Conservation (phyloP, 495 filamentous ascomycete species). For the Clavariopsis aquatica region DNA sequence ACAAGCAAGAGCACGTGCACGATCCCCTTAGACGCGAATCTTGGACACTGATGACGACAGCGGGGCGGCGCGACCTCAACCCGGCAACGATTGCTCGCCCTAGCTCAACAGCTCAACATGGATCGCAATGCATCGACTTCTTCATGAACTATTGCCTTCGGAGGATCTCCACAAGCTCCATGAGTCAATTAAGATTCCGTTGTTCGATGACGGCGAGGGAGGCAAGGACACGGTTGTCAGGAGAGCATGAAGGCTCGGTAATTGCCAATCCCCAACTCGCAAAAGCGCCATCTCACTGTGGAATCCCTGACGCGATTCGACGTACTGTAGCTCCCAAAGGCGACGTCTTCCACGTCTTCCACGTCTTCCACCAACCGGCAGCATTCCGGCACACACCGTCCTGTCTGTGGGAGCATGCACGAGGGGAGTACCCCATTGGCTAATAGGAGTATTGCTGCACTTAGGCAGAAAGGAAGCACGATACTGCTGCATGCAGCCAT, state of each 20-base stretch:
- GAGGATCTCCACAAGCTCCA: neutral
- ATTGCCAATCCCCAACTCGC: neutral
- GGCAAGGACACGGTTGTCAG: neutral
- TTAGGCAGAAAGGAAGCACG: slow-evolving; percentile 1
- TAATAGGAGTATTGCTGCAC: neutral
- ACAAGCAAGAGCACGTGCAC: too few species aligned
- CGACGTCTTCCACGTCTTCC: too few species aligned
- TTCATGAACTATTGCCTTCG: neutral
- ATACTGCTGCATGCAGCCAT: neutral
- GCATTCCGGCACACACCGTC: too few species aligned
- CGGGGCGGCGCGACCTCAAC: neutral
- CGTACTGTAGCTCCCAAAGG: too few species aligned
- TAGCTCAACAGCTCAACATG: neutral
- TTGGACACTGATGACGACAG: neutral
- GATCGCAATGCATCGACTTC: neutral
- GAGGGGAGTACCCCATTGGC: neutral
- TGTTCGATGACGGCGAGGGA: neutral
- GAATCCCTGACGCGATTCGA: too few species aligned
- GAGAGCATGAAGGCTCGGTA: neutral
- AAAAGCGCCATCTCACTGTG: neutral
- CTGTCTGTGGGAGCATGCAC: too few species aligned
- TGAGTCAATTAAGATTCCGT: neutral
- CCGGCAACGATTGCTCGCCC: neutral
- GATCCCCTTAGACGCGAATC: neutral
- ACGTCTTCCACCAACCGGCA: too few species aligned